These are phyloP conservation scores for Colletotrichum musae DNA, from an alignment of 2,329 filamentous ascomycete genomes.

Conservation along the genomic window DNA sequence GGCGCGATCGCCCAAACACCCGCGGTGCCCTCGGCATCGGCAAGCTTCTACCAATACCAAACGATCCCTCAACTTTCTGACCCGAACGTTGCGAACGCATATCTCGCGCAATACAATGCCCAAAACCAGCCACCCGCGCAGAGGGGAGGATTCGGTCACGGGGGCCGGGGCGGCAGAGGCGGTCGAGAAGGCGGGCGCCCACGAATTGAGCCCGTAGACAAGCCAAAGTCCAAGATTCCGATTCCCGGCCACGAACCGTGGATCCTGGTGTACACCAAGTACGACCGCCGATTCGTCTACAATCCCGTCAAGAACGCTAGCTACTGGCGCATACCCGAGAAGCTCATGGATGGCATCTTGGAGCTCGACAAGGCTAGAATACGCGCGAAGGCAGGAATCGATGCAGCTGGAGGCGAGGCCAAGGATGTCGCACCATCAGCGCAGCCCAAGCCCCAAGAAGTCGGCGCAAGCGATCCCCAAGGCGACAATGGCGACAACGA, in stretches of 20 bases:
- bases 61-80: slow-evolving; percentile 63
- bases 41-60: slow-evolving; percentile 60
- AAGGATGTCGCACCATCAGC: slow-evolving; percentile 27
- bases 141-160: slow-evolving; percentile 60
- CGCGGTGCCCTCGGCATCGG: slow-evolving; percentile 44
- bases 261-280: slow-evolving; percentile 93
- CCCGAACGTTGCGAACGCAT: slow-evolving; percentile 72
- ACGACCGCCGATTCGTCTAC: slow-evolving; percentile 90
- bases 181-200: slow-evolving; percentile 62
- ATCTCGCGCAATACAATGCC: slow-evolving; percentile 68
- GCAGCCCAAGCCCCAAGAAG: slow-evolving; percentile 21
- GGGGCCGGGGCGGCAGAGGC: slow-evolving; percentile 68
- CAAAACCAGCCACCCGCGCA: slow-evolving; percentile 54
- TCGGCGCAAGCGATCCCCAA: slow-evolving; percentile 1
- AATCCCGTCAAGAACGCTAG: slow-evolving; percentile 89
- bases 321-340: slow-evolving; percentile 94
- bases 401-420: slow-evolving; percentile 42
- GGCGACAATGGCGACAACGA: slow-evolving; percentile 46
- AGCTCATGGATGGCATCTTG: slow-evolving; percentile 84
- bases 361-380: slow-evolving; percentile 81
- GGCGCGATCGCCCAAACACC: slow-evolving; percentile 6
- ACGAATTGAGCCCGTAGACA: slow-evolving; percentile 80
- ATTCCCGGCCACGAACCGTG: slow-evolving; percentile 90
- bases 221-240: slow-evolving; percentile 82
- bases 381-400: slow-evolving; percentile 64